Conservation (phyloP, 352 stramenopile species). For the Saprolegnia diclina region DNA sequence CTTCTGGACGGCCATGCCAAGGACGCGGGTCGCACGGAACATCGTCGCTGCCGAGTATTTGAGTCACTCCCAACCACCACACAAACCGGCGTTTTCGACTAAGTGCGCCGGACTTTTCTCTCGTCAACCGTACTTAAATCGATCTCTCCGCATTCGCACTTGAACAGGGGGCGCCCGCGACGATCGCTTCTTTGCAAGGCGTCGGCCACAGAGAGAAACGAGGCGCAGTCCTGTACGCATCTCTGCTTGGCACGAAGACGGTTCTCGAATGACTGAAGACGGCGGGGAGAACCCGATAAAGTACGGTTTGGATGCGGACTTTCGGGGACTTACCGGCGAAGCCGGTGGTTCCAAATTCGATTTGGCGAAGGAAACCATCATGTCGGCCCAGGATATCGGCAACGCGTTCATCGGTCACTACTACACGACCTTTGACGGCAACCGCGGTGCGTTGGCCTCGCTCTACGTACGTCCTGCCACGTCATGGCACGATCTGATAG, state of each 20-base stretch:
- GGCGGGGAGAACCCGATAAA: background rate
- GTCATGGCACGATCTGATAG: too few relatives aligned
- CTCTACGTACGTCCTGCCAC: conserved; percentile 57
- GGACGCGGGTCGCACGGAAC: conserved; percentile 67
- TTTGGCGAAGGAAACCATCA: conserved; percentile 32
- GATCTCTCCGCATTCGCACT: too few relatives aligned
- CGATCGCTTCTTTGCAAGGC: too few relatives aligned
- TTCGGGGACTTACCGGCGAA: background rate
- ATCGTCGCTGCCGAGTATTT: conserved; percentile 36
- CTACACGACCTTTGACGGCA: conserved; percentile 82
- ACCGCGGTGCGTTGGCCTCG: conserved; percentile 58
- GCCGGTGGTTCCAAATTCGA: conserved; percentile 3
- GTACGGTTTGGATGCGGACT: background rate
- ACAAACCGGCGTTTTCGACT: background rate
- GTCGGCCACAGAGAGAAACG: too few relatives aligned
- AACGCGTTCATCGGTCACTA: conserved; percentile 85
- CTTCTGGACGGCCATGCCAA: conserved; percentile 83
- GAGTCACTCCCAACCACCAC: conserved; percentile 15
- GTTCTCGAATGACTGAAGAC: too few relatives aligned
- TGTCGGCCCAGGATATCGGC: conserved; percentile 80
- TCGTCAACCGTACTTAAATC: background rate
- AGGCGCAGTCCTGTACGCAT: too few relatives aligned
- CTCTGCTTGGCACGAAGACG: too few relatives aligned
- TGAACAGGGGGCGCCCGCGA: too few relatives aligned
- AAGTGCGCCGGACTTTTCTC: background rate